Evolutionary conservation across 495 filamentous ascomycete species (phyloP).

Genomic region (Xylaria scruposa): DNA sequence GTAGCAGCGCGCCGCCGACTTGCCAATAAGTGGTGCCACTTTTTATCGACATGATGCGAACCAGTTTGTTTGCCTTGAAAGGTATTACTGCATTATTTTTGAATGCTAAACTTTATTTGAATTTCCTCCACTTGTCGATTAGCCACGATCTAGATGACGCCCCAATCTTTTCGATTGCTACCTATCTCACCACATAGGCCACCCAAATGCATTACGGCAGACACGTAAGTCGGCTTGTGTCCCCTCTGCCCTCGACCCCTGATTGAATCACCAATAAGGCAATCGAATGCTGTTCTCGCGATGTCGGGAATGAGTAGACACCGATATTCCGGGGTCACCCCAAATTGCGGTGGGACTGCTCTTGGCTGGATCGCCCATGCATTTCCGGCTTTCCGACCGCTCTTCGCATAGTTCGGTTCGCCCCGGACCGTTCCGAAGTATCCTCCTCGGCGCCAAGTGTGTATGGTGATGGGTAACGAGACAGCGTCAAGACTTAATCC

Average conservation of each 20-base stretch:
- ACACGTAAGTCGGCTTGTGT: too few relatives aligned
- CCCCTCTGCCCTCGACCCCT: background rate
- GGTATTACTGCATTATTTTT: background rate
- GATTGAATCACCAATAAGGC: background rate
- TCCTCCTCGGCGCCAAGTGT: background rate
- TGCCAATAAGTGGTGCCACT: background rate
- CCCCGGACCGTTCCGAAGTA: background rate
- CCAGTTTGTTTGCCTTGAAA: background rate
- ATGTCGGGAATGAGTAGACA: background rate
- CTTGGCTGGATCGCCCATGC: background rate
- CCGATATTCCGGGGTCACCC: background rate
- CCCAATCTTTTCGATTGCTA: too few relatives aligned
- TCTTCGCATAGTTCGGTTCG: slow-evolving; percentile 1
- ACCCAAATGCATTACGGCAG: too few relatives aligned
- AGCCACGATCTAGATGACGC: background rate
- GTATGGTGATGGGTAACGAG: background rate
- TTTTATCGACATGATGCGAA: background rate
- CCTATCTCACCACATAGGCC: too few relatives aligned
- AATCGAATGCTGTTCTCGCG: background rate
- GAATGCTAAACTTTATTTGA: background rate
- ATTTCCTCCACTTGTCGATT: background rate
- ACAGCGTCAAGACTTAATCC: background rate
- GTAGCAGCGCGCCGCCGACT: slow-evolving; percentile 5
- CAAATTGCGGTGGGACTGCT: background rate
- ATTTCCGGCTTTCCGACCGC: background rate